These are phyloP conservation scores for Euphorbia corollata DNA, from an alignment of 441 rosid species.

Conservation along the genomic window DNA sequence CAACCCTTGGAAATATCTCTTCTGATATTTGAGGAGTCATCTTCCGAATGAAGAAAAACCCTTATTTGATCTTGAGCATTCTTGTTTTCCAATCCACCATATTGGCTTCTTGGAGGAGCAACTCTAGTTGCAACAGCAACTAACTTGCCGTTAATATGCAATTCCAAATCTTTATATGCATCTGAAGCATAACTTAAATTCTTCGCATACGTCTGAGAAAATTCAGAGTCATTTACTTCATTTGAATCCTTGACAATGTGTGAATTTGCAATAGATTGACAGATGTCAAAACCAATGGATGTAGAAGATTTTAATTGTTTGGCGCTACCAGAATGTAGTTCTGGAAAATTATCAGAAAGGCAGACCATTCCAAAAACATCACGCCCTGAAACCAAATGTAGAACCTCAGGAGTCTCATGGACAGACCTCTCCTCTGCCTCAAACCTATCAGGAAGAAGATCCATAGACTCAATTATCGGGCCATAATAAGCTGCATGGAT, in stretches of 20 bases:
- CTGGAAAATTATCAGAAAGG: conserved; percentile 42
- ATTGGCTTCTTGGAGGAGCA: conserved; percentile 55
- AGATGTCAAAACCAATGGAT: conserved; percentile 26
- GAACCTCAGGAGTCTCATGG: conserved; percentile 58
- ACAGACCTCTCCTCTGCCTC: conserved; percentile 96
- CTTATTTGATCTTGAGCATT: conserved; percentile 58
- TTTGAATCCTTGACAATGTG: conserved; percentile 15
- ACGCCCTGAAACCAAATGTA: conserved; percentile 87
- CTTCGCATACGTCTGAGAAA: conserved; percentile 27
- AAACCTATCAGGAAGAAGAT: conserved; percentile 79
- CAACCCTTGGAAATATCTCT: conserved; percentile 23
- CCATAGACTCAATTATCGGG: conserved; percentile 62
- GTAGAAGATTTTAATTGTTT: conserved; percentile 38
- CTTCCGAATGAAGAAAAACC: conserved; percentile 55
- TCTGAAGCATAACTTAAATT: conserved; percentile 38
- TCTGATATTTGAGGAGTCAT: conserved; percentile 22
- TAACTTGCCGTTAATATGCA: conserved; percentile 64
- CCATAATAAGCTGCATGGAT: conserved; percentile 72
- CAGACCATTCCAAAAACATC: conserved; percentile 87
- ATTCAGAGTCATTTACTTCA: conserved; percentile 26
- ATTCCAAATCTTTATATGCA: conserved; percentile 76
- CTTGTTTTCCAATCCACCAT: conserved; percentile 28
- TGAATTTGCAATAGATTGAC: conserved; percentile 29
- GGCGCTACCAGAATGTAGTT: conserved; percentile 37
- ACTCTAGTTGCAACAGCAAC: conserved; percentile 72